phyloP scores from a whole-genome alignment of 768 basidiomycete species.

The Sistotremastrum suecicum region DNA sequence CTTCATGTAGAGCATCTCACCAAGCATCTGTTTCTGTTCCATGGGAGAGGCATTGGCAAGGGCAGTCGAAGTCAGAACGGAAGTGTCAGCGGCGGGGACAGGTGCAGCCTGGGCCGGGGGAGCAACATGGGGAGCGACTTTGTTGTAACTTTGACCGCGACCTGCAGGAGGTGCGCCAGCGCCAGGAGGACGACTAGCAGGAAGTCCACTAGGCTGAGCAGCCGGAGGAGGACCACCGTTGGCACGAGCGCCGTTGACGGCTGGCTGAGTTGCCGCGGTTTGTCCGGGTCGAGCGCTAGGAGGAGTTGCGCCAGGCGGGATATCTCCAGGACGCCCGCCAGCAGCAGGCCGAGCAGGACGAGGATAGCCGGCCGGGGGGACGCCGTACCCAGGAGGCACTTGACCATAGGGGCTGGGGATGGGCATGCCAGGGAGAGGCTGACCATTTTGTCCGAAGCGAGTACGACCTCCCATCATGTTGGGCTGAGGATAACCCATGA shows the following conservation, averaged over 20 bases:
- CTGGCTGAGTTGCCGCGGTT: constrained; percentile 37
- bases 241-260: constrained; percentile 26
- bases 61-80: constrained; percentile 46
- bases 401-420: constrained; percentile 60
- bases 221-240: constrained; percentile 32
- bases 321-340: constrained; percentile 43
- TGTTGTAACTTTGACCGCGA: constrained; percentile 13
- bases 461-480: constrained; percentile 82
- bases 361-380: constrained; percentile 48
- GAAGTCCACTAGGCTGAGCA: constrained; percentile 19
- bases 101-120: constrained; percentile 24
- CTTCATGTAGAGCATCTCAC: constrained; percentile 90
- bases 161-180: constrained; percentile 19
- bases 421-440: constrained; percentile 64
- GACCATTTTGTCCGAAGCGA: constrained; percentile 60
- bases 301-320: constrained; percentile 49
- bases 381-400: constrained; percentile 60
- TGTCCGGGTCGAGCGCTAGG: constrained; percentile 26
- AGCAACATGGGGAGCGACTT: constrained; percentile 15
- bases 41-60: constrained; percentile 45
- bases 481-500: constrained; percentile 72
- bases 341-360: constrained; percentile 48
- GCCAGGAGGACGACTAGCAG: constrained; percentile 18
- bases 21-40: constrained; percentile 99
- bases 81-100: constrained; percentile 33